These are phyloP conservation scores for Neurospora sublineolata DNA, from an alignment of 495 filamentous ascomycete genomes.

Conservation along the genomic window DNA sequence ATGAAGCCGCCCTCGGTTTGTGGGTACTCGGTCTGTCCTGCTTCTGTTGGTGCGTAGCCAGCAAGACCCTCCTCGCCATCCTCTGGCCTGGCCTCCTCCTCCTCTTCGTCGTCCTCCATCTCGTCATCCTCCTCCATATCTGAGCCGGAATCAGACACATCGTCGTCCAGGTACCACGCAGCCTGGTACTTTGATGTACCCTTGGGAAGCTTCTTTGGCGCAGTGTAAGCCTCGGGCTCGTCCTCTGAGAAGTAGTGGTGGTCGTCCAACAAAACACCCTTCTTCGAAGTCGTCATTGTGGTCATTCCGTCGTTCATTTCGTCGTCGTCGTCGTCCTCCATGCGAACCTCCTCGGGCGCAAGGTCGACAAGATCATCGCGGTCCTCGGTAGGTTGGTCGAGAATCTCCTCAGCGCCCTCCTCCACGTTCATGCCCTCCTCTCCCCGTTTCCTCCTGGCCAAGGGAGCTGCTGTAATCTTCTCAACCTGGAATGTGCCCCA, in stretches of 20 bases:
- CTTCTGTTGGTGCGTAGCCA: conserved; percentile 61
- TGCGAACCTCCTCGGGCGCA: conserved; percentile 66
- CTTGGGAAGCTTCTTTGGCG: conserved; percentile 68
- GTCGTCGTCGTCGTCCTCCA: conserved; percentile 53
- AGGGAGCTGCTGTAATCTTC: conserved; percentile 64
- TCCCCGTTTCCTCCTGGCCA: conserved; percentile 41
- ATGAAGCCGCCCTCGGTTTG: conserved; percentile 77
- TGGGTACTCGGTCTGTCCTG: conserved; percentile 67
- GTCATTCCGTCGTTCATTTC: conserved; percentile 44
- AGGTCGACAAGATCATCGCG: conserved; percentile 73
- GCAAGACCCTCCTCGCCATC: conserved; percentile 70
- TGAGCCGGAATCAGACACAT: conserved; percentile 71
- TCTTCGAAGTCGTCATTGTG: conserved; percentile 34
- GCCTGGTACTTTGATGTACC: conserved; percentile 91
- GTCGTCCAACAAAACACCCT: conserved; percentile 85
- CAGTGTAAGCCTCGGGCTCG: conserved; percentile 32
- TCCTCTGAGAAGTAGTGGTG: conserved; percentile 98
- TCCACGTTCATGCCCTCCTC: conserved; percentile 64
- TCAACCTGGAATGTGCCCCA: conserved; percentile 94
- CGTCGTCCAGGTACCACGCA: conserved; percentile 82
- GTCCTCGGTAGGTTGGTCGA: conserved; percentile 61
- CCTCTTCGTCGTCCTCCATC: conserved; percentile 46
- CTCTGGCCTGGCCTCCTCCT: conserved; percentile 45
- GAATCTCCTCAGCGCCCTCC: conserved; percentile 33
- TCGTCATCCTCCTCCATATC: conserved; percentile 68